phyloP scores from a whole-genome alignment of 768 basidiomycete genomes.

The Tylopilus felleus region DNA sequence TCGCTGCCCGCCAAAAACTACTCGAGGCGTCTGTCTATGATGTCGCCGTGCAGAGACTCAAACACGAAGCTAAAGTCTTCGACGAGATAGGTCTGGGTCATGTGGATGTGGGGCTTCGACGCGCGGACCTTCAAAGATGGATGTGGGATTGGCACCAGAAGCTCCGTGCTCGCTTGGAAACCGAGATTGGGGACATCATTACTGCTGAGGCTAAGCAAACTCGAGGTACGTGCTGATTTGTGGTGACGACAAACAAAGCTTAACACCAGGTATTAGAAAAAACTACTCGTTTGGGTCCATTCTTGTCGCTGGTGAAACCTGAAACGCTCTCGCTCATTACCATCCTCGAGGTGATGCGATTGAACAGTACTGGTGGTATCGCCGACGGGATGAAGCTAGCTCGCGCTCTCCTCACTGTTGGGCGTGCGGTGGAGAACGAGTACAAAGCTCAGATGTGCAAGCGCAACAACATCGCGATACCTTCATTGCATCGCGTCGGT shows the following conservation, averaged over 20 bases:
- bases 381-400: constrained; percentile 86
- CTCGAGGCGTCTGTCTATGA: constrained; percentile 87
- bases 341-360: constrained; percentile 83
- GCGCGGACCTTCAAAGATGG: constrained; percentile 60
- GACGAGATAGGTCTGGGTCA: constrained; percentile 54
- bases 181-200: constrained; percentile 48
- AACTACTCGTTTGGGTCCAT: constrained; percentile 52
- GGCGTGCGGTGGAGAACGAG: constrained; percentile 84
- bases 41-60: constrained; percentile 68
- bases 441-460: constrained; percentile 82
- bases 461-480: constrained; percentile 54
- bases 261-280: constrained; percentile 10
- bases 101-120: constrained; percentile 40
- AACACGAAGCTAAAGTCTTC: constrained; percentile 58
- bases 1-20: constrained; percentile 71
- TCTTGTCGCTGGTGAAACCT: constrained; percentile 69
- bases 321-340: constrained; percentile 84
- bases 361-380: constrained; percentile 75
- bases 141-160: constrained; percentile 85
- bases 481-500: constrained; percentile 29
- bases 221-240: constrained; percentile 16
- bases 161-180: constrained; percentile 48
- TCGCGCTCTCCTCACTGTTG: constrained; percentile 73
- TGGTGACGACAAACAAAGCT: neutral
- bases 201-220: constrained; percentile 32